Base-by-base conservation (phyloP, 139 green algal species). In the Chlorella vulgaris region DNA sequence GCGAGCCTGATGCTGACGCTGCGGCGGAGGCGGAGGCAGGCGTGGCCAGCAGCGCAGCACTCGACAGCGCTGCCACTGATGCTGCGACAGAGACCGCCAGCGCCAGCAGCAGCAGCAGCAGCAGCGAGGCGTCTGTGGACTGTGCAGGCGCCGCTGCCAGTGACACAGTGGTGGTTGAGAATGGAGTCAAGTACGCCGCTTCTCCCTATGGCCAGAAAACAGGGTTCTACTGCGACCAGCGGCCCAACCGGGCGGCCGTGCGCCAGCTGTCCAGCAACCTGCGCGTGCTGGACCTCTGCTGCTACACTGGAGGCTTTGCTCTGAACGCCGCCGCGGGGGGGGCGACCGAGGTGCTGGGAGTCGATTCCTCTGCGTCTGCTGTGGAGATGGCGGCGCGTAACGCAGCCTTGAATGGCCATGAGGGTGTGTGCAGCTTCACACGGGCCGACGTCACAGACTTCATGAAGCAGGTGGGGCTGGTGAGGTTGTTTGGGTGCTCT, bases 271-370 rank as follows among this genome's bases (percentile, higher is more conserved):
- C 63, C 6, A 3, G 40, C 22, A 81, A 88, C 38, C 92, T 86
- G 65, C 85, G 58, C 4, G 92, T 94, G 28, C 83, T 98, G 7
- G 95, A 99, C 89, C 81, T 98, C 33, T 99, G 93, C 88, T 98
- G 93, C 84, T 99, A 97, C 89, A 95, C 78, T 10, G 90, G 90
- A 19, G 88, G 90, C 10, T 94, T 95, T 82, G 86, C 88, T 18
- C 55, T 93, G 28, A 85, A 83, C 35, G 90, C 88, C 3, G 87
- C 89, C 29, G 61, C 39, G 1, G 74, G 74, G 33, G 74, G 58
- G 38, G 69, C 78, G 0, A 67, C 33, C 15, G 8, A 81, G 2
- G 78, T 84, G 33, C 47, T 53, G 0, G 67, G 83, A 0, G 87
- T 98, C 1, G 94, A 98, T 82, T 93, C 89, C 1, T 95, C 89